Conservation (phyloP, 2,329 filamentous ascomycete genomes). For the Colletotrichum lentis region DNA sequence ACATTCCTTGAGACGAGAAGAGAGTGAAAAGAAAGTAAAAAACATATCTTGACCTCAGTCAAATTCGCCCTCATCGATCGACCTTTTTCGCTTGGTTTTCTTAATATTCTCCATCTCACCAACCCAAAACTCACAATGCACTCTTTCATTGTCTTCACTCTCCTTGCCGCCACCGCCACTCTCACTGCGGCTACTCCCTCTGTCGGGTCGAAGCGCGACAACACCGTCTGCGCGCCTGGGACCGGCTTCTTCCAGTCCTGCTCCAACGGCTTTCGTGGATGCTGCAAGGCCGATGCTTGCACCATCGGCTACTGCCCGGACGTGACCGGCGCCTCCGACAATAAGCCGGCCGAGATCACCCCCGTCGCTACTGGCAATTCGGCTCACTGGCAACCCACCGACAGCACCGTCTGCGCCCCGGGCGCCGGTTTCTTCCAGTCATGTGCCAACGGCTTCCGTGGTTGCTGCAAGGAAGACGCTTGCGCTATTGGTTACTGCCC, state of each 20-base stretch:
- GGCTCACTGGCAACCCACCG: too few relatives aligned
- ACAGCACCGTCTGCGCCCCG: constrained; percentile 16
- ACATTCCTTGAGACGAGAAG: neutral
- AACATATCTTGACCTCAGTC: neutral
- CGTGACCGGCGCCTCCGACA: constrained; percentile 19
- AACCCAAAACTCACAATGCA: constrained; percentile 25
- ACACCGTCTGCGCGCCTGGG: constrained; percentile 21
- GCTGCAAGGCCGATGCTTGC: constrained; percentile 32
- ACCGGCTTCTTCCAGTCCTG: constrained; percentile 33
- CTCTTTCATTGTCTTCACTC: constrained; percentile 20
- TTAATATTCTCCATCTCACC: neutral
- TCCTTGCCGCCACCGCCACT: constrained; percentile 17
- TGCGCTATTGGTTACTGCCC: constrained; percentile 9
- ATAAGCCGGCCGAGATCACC: neutral
- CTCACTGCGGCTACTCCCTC: constrained; percentile 14
- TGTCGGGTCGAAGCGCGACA: constrained; percentile 9
- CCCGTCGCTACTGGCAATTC: neutral
- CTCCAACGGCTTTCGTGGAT: constrained; percentile 28
- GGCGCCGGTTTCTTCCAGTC: constrained; percentile 34
- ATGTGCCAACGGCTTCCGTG: constrained; percentile 26
- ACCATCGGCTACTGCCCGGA: constrained; percentile 30
- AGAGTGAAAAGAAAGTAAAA: too few relatives aligned
- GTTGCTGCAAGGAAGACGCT: constrained; percentile 30
- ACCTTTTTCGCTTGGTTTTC: neutral
- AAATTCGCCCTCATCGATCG: neutral